Evolutionary conservation across 805 yeast species (phyloP).

Genomic region (Kregervanrija pseudodelftensis): DNA sequence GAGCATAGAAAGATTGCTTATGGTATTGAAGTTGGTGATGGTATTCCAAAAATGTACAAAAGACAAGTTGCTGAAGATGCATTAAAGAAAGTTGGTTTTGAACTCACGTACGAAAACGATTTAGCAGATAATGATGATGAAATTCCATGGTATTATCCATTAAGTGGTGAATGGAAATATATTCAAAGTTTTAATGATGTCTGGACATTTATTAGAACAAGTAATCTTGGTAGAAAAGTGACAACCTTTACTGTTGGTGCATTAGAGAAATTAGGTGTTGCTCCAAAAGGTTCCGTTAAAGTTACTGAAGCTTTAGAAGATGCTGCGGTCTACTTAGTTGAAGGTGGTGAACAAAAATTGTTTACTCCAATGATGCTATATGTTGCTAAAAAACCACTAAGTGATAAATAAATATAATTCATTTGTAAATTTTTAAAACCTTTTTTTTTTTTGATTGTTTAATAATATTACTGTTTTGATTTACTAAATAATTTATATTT

Average conservation of each 20-base stretch:
- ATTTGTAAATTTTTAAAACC: no score
- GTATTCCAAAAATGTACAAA: conserved; percentile 94
- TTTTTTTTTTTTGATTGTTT: no score
- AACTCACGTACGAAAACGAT: conserved; percentile 67
- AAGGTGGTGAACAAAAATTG: conserved; percentile 82
- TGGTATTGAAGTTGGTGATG: conserved; percentile 97
- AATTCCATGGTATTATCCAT: conserved; percentile 97
- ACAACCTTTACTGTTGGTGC: conserved; percentile 75
- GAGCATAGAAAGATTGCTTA: conserved; percentile 92
- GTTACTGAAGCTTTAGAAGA: conserved; percentile 92
- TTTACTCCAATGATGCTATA: conserved; percentile 98
- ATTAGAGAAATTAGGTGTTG: conserved; percentile 80
- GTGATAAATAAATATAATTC: conserved; percentile 5
- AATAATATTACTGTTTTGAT: no score
- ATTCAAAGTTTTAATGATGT: conserved; percentile 73
- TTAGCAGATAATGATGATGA: conserved; percentile 76
- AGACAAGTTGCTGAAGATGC: conserved; percentile 85
- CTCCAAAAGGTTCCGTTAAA: conserved; percentile 86
- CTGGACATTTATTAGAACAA: conserved; percentile 82
- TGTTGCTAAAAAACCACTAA: conserved; percentile 74
- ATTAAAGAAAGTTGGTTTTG: conserved; percentile 79
- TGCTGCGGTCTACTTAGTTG: conserved; percentile 92
- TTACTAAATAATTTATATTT: no score
- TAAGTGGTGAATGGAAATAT: conserved; percentile 89
- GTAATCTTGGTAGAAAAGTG: conserved; percentile 74